Conservation (phyloP, 495 filamentous ascomycete species). For the Usnea hakonensis region DNA sequence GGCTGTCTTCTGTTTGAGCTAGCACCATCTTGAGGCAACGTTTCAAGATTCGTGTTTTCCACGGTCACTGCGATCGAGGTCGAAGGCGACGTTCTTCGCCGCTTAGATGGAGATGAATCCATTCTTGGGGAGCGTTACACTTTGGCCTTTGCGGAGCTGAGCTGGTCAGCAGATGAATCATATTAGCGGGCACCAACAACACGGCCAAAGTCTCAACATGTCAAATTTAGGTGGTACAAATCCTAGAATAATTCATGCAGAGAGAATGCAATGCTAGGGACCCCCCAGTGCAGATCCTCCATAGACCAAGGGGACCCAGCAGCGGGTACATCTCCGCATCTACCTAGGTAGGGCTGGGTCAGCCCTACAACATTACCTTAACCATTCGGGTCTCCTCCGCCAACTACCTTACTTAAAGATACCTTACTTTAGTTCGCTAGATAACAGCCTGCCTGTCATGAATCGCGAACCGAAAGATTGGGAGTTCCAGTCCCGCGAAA, state of each 20-base stretch:
- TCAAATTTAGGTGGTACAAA: neutral
- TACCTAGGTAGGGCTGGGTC: no score
- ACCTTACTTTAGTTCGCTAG: neutral
- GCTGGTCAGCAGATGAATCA: neutral
- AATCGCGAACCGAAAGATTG: neutral
- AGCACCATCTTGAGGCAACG: slow-evolving; percentile 25
- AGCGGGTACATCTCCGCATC: neutral
- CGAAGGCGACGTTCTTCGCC: slow-evolving; percentile 51
- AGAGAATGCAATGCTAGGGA: no score
- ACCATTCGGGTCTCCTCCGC: no score
- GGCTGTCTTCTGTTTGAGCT: slow-evolving; percentile 34
- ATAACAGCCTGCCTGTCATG: neutral
- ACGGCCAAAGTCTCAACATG: neutral
- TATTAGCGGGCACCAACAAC: neutral
- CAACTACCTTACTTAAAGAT: no score
- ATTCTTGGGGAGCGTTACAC: slow-evolving; percentile 26
- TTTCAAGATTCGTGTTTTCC: slow-evolving; percentile 28
- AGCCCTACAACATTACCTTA: no score
- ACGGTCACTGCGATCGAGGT: slow-evolving; percentile 29
- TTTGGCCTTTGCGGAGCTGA: neutral
- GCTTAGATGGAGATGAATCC: slow-evolving; percentile 52
- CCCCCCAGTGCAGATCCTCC: no score
- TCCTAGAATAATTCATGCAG: no score
- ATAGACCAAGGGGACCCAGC: neutral
- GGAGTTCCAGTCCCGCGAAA: slow-evolving; percentile 16